Conservation (phyloP, 805 yeast species). For the Suhomyces faveliae region DNA sequence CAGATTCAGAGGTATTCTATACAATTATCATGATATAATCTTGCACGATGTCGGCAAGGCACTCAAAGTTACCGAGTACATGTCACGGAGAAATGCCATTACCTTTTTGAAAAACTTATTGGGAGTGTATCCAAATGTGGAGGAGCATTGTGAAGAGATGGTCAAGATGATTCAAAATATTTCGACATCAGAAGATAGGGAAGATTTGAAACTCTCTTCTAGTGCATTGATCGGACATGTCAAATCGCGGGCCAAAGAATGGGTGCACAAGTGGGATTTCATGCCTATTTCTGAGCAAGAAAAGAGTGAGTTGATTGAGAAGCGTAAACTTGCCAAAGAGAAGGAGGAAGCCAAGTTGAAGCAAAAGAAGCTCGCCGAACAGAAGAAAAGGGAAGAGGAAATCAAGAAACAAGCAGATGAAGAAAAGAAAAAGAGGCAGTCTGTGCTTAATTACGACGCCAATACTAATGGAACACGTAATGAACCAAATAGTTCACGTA, state of each 20-base stretch:
- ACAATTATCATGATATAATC: slow-evolving; percentile 54
- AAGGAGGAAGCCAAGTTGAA: slow-evolving; percentile 14
- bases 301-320: slow-evolving; percentile 24
- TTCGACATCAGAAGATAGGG: slow-evolving; percentile 57
- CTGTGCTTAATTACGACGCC: slow-evolving; percentile 10
- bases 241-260: slow-evolving; percentile 49
- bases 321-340: slow-evolving; percentile 20
- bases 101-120: slow-evolving; percentile 68
- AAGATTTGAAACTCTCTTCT: slow-evolving; percentile 77
- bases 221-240: slow-evolving; percentile 68
- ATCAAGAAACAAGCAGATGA: slow-evolving; percentile 5
- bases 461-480: background rate
- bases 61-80: slow-evolving; percentile 57
- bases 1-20: slow-evolving; percentile 42
- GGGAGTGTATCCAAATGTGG: slow-evolving; percentile 63
- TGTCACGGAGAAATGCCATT: slow-evolving; percentile 77
- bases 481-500: slow-evolving; percentile 4
- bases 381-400: no score
- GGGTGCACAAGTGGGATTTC: slow-evolving; percentile 59
- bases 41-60: slow-evolving; percentile 43
- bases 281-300: slow-evolving; percentile 48
- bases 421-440: slow-evolving; percentile 11
- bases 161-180: slow-evolving; percentile 48
- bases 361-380: slow-evolving; percentile 14
- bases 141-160: slow-evolving; percentile 60